Percentiles rank a stretch among this genome's conserved stretches.
phyloP scores from a whole-genome alignment of 305 asterid species.

The Solanum chacoense region DNA sequence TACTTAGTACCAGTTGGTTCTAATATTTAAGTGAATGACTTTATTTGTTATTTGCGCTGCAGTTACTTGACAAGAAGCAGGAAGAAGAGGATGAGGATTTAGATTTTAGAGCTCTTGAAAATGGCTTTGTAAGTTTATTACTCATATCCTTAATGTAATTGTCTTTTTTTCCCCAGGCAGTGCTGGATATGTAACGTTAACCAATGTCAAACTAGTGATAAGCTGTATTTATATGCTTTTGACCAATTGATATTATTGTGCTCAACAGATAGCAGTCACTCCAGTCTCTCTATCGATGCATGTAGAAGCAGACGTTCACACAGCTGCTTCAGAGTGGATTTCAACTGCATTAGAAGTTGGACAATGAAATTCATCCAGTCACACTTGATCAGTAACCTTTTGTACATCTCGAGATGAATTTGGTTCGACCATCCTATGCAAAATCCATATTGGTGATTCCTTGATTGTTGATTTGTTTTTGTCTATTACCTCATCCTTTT shows the following conservation, averaged over 20 bases:
- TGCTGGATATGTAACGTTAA: neutral
- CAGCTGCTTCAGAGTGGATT: constrained; percentile 72
- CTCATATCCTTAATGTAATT: neutral
- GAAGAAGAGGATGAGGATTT: constrained; percentile 68
- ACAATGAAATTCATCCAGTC: constrained; percentile 12
- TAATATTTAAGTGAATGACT: neutral
- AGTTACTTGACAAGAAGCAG: constrained; percentile 72
- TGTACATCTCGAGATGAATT: neutral
- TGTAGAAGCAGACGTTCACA: constrained; percentile 32
- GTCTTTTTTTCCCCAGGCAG: neutral
- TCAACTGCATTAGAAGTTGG: constrained; percentile 37
- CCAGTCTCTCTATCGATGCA: constrained; percentile 41
- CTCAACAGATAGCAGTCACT: constrained; percentile 62
- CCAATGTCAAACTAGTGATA: neutral
- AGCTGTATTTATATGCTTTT: neutral
- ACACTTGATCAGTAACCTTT: neutral
- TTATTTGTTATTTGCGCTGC: constrained; percentile 3
- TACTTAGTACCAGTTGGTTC: neutral
- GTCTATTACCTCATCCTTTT: neutral
- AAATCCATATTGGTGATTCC: neutral
- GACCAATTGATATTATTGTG: neutral
- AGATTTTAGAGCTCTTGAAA: constrained; percentile 76
- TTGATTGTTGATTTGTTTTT: neutral
- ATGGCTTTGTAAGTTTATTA: constrained; percentile 63
- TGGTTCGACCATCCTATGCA: neutral